Percentiles rank a stretch among this genome's conserved stretches.
Conservation (phyloP, 805 yeast genomes). For the Ogataea nitratoaversa region DNA sequence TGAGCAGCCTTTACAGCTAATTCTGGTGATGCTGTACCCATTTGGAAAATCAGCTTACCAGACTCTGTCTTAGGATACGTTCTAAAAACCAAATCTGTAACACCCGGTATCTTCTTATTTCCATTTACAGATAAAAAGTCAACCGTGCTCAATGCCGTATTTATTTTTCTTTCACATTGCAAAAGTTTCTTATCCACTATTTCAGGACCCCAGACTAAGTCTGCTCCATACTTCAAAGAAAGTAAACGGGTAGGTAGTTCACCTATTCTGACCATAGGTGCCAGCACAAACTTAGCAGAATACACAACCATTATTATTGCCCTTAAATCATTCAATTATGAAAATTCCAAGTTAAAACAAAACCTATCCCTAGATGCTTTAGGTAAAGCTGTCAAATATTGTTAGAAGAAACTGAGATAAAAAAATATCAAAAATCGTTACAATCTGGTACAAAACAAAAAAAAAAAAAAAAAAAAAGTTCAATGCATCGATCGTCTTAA, state of each 20-base stretch:
- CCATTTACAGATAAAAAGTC: slow-evolving; percentile 48
- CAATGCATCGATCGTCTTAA: too few relatives aligned
- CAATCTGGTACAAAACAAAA: too few relatives aligned
- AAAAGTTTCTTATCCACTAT: slow-evolving; percentile 82
- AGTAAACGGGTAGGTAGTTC: slow-evolving; percentile 86
- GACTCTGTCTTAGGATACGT: slow-evolving; percentile 61
- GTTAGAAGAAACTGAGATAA: too few relatives aligned
- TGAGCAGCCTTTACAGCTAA: slow-evolving; percentile 87
- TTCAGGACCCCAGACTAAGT: slow-evolving; percentile 95
- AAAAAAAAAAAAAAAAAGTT: too few relatives aligned
- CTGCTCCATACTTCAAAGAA: slow-evolving; percentile 83
- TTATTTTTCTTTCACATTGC: slow-evolving; percentile 61
- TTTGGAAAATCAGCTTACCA: slow-evolving; percentile 75
- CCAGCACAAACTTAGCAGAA: slow-evolving; percentile 76
- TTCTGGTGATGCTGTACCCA: slow-evolving; percentile 82
- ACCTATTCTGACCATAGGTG: slow-evolving; percentile 97
- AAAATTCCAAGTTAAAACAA: too few relatives aligned
- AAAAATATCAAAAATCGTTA: too few relatives aligned
- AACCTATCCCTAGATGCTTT: too few relatives aligned
- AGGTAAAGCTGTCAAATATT: too few relatives aligned
- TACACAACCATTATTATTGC: slow-evolving; percentile 51
- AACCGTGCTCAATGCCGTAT: slow-evolving; percentile 51
- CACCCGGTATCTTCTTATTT: slow-evolving; percentile 40
- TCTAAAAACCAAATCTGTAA: slow-evolving; percentile 57
- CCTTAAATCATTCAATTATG: neutral